Evolutionary conservation across 306 rosid species (phyloP), one percentile per base, ranked within the genome.

Genomic region (Vicia faba): DNA sequence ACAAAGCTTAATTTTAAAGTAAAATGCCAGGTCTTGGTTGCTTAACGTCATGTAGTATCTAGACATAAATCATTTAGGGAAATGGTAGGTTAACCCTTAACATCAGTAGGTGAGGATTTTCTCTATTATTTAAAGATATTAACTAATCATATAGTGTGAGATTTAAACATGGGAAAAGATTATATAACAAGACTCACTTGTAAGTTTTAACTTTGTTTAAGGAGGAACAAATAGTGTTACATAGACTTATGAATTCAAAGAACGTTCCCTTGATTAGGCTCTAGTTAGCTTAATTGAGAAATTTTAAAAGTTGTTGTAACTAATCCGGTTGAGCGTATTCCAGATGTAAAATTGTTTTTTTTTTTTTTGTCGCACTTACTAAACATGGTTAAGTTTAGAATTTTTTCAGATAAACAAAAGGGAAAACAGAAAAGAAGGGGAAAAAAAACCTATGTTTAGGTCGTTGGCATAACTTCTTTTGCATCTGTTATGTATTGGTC

Each of bases 101-200:
- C 87, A 86, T 86, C 91, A 76, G 72, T 85, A 84, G 91, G 91
- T 84, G 68, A 38, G 76, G 69, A 15, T 43, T 76, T 74, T 59
- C 69, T 36, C 39, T 51, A 68, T 55, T 80, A 61, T 78, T 75
- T 63, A 28, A 68, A 14, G 36, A 26, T 50, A 75, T 56, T 67
- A 45, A 39, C 38, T 48, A 11, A 35, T 59, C 62, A 40, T 40
- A 70, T 26, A 41, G 29, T 40, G 45, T 41, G 53, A 31, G 65
- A 74, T 69, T 74, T 25, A 50, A 23, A 23, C 49, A 60, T 40
- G 35, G 14, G 16, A 69, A 41, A 44, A 23, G 19, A 66, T 44
- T 44, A 43, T 3, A 4, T 16, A 44, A 61, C 43, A 61, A 43
- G 16, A 51, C 53, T 38, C 20, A 72, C n/a, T 13, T 0, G 16